Evolutionary conservation across 306 rosid genomes (phyloP).

Genomic region (Crotalaria pallida): DNA sequence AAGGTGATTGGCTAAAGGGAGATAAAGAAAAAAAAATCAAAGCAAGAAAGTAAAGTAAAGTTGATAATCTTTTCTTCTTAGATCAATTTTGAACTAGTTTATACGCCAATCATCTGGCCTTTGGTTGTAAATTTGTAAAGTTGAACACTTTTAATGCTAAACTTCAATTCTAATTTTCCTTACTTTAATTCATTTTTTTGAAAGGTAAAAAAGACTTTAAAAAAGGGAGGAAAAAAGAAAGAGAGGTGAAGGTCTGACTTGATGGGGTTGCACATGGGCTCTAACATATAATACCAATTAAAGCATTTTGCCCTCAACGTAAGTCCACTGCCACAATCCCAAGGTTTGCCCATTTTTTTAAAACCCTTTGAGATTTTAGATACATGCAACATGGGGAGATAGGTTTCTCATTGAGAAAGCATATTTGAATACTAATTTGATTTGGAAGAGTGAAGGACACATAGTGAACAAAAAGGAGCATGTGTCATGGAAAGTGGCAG

Average conservation of each 20-base stretch:
- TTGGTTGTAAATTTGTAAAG: neutral
- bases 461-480: neutral
- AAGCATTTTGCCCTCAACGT: neutral
- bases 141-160: neutral
- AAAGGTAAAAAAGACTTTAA: neutral
- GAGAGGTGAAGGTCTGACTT: neutral
- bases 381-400: neutral
- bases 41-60: neutral
- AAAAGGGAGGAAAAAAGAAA: neutral
- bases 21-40: neutral
- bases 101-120: neutral
- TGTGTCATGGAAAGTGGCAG: constrained; percentile 15
- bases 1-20: neutral
- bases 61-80: neutral
- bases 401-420: constrained; percentile 2
- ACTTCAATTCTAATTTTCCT: neutral
- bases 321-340: constrained; percentile 9
- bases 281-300: constrained; percentile 13
- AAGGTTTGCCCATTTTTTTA: neutral
- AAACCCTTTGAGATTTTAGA: neutral
- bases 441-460: neutral
- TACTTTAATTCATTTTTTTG: neutral
- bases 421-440: constrained; percentile 5
- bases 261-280: constrained; percentile 29
- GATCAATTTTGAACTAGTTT: neutral